Evolutionary conservation across 352 stramenopile species (phyloP).

Genomic region (Thalassiosira exigua): DNA sequence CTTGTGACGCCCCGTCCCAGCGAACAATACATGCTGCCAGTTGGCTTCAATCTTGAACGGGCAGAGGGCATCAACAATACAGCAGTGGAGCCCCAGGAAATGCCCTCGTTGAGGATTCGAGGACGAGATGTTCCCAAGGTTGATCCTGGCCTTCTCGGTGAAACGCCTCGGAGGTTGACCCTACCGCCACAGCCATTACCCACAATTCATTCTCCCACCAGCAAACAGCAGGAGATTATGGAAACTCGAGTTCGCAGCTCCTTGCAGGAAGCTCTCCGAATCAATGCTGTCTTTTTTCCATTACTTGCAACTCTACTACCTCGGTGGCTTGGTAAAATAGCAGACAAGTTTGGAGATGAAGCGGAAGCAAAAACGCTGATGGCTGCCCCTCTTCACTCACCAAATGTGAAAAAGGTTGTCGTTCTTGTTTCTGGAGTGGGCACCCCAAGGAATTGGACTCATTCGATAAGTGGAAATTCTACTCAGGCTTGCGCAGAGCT

Average conservation of each 20-base stretch:
- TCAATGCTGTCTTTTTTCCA: conserved; percentile 91
- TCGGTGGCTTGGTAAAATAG: conserved; percentile 88
- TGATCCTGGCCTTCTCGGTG: conserved; percentile 32
- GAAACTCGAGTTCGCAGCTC: conserved; percentile 15
- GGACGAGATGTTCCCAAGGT: conserved; percentile 65
- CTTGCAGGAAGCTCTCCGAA: conserved; percentile 41
- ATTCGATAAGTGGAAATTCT: conserved; percentile 93
- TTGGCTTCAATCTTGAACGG: conserved; percentile 66
- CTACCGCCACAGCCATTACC: conserved; percentile 2
- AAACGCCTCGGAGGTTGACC: conserved; percentile 34
- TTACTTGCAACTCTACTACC: conserved; percentile 93
- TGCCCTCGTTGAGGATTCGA: conserved; percentile 65
- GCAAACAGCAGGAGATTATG: conserved; percentile 11
- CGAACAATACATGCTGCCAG: conserved; percentile 54
- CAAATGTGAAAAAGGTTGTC: conserved; percentile 90
- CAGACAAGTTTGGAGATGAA: conserved; percentile 59
- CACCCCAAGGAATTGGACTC: conserved; percentile 92
- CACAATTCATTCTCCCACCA: conserved; percentile 5
- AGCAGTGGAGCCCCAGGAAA: conserved; percentile 39
- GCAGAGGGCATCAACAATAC: conserved; percentile 10
- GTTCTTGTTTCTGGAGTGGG: conserved; percentile 95
- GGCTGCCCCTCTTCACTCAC: conserved; percentile 58
- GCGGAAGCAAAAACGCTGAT: conserved; percentile 28
- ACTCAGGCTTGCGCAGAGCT: conserved; percentile 90
- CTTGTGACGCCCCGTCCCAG: conserved; percentile 56